Evolutionary conservation across 106 monocot species (phyloP).

Genomic region (Dendrobium nobile): DNA sequence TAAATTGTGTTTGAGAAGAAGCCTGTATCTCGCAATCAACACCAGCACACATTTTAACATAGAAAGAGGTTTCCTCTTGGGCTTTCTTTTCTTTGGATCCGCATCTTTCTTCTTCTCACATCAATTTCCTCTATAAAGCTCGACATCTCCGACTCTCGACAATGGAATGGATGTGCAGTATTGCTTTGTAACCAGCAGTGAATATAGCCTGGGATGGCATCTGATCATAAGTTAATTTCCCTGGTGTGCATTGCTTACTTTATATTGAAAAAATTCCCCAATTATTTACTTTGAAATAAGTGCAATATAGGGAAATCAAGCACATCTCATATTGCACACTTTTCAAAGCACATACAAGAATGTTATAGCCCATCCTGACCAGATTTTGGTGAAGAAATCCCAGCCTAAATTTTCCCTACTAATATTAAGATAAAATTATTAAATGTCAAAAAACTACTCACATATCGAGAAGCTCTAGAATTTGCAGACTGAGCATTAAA

Average conservation of each 20-base stretch:
- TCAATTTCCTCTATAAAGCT: constrained; percentile 90
- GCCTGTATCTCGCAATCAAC: constrained; percentile 91
- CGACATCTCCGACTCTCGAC: constrained; percentile 95
- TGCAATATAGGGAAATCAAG: too few relatives aligned
- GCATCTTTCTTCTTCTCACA: constrained; percentile 60
- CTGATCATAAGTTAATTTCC: not conserved
- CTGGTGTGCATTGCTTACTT: not conserved
- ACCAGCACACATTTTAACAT: constrained; percentile 88
- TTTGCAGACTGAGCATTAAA: constrained; percentile 92
- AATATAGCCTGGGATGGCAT: constrained; percentile 68
- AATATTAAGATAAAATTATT: too few relatives aligned
- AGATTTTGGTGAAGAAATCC: too few relatives aligned
- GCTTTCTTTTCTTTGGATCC: constrained; percentile 85
- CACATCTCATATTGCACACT: too few relatives aligned
- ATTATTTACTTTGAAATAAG: too few relatives aligned
- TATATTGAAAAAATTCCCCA: not conserved
- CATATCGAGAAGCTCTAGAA: constrained; percentile 92
- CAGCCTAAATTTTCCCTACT: too few relatives aligned
- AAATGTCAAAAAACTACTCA: constrained; percentile 18
- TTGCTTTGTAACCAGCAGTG: constrained; percentile 94
- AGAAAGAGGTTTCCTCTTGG: constrained; percentile 86
- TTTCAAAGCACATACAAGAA: not conserved
- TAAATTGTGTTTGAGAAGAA: not conserved
- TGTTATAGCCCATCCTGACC: not conserved
- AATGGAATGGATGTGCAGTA: constrained; percentile 83